These are phyloP conservation scores for Vigna radiata DNA, from an alignment of 306 rosid species.

Conservation along the genomic window DNA sequence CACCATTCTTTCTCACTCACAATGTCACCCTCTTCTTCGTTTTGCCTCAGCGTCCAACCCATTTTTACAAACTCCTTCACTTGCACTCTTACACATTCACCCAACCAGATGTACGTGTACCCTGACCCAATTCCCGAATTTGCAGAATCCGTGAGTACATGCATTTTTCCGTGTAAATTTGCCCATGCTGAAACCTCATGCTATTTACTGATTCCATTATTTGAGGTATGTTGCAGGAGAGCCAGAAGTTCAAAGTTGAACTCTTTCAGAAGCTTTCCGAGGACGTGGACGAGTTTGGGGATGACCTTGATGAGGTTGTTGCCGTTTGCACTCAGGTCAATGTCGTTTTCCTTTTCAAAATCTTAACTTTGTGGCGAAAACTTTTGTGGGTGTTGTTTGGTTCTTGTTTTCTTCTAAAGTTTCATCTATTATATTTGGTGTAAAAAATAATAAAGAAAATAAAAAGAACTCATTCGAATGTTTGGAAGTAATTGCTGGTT, in stretches of 20 bases:
- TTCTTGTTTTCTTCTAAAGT: not conserved
- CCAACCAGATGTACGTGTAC: constrained; percentile 53
- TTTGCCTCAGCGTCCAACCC: constrained; percentile 27
- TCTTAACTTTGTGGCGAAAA: not conserved
- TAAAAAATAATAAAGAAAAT: not conserved
- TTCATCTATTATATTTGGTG: not conserved
- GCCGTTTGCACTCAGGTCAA: constrained; percentile 70
- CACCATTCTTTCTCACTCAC: constrained; percentile 18
- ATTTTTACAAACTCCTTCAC: constrained; percentile 33
- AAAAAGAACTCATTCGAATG: not conserved
- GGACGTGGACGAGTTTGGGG: constrained; percentile 64
- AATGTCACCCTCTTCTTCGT: not conserved
- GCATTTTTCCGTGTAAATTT: not conserved
- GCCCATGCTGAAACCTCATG: not conserved
- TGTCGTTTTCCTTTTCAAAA: constrained; percentile 21
- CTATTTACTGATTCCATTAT: not conserved
- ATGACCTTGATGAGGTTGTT: constrained; percentile 57
- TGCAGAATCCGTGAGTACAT: constrained; percentile 39
- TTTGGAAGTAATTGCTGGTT: not conserved
- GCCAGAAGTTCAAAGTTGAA: constrained; percentile 62
- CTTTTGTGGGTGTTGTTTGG: constrained; percentile 3
- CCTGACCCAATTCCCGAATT: constrained; percentile 72
- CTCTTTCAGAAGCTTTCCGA: constrained; percentile 57
- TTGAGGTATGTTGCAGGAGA: constrained; percentile 55
- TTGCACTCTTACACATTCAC: constrained; percentile 36